Evolutionary conservation across 208 protist genomes (phyloP), one percentile per base, ranked within the genome.

Genomic region (Leishmania braziliensis): DNA sequence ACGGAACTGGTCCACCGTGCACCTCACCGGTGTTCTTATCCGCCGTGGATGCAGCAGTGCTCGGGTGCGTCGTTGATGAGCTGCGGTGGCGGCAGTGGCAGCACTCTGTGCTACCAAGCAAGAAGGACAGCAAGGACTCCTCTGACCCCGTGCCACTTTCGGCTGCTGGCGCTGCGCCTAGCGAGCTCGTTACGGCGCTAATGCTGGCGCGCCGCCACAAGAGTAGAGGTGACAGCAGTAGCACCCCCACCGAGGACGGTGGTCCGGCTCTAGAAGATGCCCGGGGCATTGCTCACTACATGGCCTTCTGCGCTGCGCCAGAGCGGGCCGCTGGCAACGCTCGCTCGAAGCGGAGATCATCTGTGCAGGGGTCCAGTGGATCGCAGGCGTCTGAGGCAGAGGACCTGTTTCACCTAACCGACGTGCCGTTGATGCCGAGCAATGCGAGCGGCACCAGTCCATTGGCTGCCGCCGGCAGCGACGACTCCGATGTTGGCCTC

Each of bases 51-150:
- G 63, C 72, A 14, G 82, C 78, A 54, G 36, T 85, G 50, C 82
- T 85, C 1, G 77, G 77, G 20, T 85, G 77, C 65, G 20, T 85
- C 5, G 82, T 85, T 6, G 77, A 85, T 63, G 82, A 85, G 69
- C 82, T 85, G 3, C 82, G 73, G 39, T 85, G 82, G 82, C 82
- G 77, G 18, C 70, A 76, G 77, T 75, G 68, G 82, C 82, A 23
- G 63, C 73, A 43, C 16, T 50, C 77, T 51, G 10, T n/a, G 56
- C 39, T 29, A 14, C 39, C 56, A 58, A n/a, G 56, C 74, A 65
- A 77, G 56, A n/a, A 20, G 26, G 36, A 26, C 53, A 48, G 53
- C 8, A 39, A 50, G 69, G 70, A 8, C 16, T 23, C 36, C 39
- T 36, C 53, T 14, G 2, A 58, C 33, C 16, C 74, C 20, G 50